Percentiles rank a stretch among this genome's conserved stretches.
phyloP scores from a whole-genome alignment of 768 basidiomycete genomes.

The Tephrocybe sp. region DNA sequence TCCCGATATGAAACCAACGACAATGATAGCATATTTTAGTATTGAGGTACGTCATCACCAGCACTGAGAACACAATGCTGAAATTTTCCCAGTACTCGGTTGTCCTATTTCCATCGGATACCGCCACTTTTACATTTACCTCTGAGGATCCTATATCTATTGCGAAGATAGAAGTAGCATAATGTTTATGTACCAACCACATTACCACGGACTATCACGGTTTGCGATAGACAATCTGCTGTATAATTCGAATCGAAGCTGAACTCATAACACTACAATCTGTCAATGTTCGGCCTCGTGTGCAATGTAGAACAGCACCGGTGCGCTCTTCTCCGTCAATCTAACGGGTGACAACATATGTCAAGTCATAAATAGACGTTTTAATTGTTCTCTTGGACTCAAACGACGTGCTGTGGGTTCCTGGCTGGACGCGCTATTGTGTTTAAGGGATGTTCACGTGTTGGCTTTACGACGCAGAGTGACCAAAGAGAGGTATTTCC shows the following conservation, averaged over 20 bases:
- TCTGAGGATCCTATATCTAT: conserved; percentile 25
- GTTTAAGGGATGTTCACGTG: conserved; percentile 13
- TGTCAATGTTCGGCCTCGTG: too few species aligned
- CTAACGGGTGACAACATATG: neutral
- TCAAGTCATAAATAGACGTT: neutral
- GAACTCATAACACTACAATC: too few species aligned
- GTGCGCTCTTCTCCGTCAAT: neutral
- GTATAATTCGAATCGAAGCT: neutral
- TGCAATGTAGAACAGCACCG: neutral
- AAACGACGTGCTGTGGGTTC: neutral
- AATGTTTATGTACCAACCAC: conserved; percentile 29
- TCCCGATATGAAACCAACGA: conserved; percentile 34
- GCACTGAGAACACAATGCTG: neutral
- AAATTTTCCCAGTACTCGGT: conserved; percentile 33
- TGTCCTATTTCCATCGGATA: conserved; percentile 36
- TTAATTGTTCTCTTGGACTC: conserved; percentile 8
- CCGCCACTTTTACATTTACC: conserved; percentile 25
- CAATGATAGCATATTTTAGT: conserved; percentile 36
- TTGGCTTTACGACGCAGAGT: neutral
- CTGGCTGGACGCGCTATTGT: conserved; percentile 13
- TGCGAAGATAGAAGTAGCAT: conserved; percentile 32
- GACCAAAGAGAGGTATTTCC: neutral
- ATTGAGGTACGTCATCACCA: conserved; percentile 30
- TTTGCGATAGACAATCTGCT: neutral
- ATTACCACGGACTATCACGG: conserved; percentile 21